A percentile compares a stretch with the other conserved stretches of the same genome.
Conservation (phyloP, 2,329 filamentous ascomycete genomes). For the Aureobasidium sp. region DNA sequence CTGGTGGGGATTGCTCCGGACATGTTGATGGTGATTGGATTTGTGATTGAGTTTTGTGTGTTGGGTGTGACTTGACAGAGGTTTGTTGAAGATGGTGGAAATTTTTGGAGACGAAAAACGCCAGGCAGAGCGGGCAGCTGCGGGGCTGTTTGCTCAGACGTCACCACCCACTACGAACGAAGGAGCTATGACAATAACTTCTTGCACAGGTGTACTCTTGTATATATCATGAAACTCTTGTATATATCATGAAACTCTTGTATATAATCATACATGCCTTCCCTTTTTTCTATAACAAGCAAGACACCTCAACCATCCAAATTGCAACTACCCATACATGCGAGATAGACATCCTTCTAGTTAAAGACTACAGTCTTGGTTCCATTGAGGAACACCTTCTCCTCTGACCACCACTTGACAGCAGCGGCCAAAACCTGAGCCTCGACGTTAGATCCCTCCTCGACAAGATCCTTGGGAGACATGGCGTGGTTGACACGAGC, state of each 20-base stretch:
- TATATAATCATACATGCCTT: neutral
- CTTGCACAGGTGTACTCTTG: neutral
- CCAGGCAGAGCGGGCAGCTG: neutral
- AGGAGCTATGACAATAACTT: neutral
- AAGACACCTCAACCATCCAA: neutral
- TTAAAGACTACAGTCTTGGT: constrained; percentile 73
- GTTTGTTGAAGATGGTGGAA: neutral
- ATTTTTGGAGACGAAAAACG: constrained; percentile 5
- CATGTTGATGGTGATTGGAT: constrained; percentile 14
- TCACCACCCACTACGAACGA: neutral
- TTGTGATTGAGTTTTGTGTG: neutral
- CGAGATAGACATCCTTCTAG: constrained; percentile 21
- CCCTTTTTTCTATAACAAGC: neutral
- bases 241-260: too few relatives aligned
- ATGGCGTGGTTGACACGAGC: constrained; percentile 68
- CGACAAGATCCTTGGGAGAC: constrained; percentile 66
- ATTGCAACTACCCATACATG: neutral
- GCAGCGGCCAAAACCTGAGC: constrained; percentile 73
- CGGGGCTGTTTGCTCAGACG: constrained; percentile 1
- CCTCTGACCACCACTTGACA: constrained; percentile 77
- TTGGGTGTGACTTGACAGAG: neutral
- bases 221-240: too few relatives aligned
- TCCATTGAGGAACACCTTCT: constrained; percentile 68
- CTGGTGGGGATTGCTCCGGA: constrained; percentile 50
- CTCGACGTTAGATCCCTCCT: constrained; percentile 77